Evolutionary conservation across 2,329 filamentous ascomycete species (phyloP).

Genomic region (Ceratocystis huliohia): DNA sequence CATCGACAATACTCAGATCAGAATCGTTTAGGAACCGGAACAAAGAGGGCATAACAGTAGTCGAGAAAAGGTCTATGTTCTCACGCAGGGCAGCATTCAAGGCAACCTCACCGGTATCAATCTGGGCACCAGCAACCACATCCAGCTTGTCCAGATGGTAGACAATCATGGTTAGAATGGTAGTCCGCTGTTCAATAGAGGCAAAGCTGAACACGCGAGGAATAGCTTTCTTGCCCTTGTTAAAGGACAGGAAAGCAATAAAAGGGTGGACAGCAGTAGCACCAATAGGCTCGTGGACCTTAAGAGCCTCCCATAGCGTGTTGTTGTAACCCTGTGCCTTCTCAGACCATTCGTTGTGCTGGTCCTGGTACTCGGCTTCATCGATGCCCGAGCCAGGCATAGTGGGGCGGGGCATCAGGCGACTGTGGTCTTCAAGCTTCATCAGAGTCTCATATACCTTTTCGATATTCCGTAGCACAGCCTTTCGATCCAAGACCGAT

Average conservation of each 20-base stretch:
- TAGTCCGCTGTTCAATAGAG: conserved; percentile 82
- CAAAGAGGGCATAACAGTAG: conserved; percentile 77
- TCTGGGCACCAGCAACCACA: conserved; percentile 70
- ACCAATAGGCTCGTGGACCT: conserved; percentile 84
- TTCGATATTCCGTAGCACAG: conserved; percentile 75
- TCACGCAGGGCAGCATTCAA: conserved; percentile 71
- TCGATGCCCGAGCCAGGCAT: conserved; percentile 35
- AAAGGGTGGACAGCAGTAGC: conserved; percentile 74
- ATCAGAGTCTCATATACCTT: conserved; percentile 78
- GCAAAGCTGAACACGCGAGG: conserved; percentile 91
- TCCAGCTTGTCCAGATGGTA: conserved; percentile 87
- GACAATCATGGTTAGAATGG: conserved; percentile 88
- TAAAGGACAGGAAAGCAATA: conserved; percentile 85
- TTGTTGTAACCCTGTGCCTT: conserved; percentile 58
- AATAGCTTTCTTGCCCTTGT: conserved; percentile 92
- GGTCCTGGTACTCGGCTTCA: conserved; percentile 56
- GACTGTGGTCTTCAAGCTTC: conserved; percentile 86
- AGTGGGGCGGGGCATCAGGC: conserved; percentile 51
- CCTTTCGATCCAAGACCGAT: conserved; percentile 56
- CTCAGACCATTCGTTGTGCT: conserved; percentile 68
- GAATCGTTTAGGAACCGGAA: conserved; percentile 87
- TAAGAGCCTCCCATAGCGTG: conserved; percentile 73
- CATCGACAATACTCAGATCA: conserved; percentile 79
- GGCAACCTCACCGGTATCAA: conserved; percentile 56
- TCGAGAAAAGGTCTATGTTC: conserved; percentile 81